Percentiles rank a stretch among this genome's conserved stretches.
These are phyloP conservation scores for Dioszegia crocea DNA, from an alignment of 768 basidiomycete genomes.

Conservation along the genomic window DNA sequence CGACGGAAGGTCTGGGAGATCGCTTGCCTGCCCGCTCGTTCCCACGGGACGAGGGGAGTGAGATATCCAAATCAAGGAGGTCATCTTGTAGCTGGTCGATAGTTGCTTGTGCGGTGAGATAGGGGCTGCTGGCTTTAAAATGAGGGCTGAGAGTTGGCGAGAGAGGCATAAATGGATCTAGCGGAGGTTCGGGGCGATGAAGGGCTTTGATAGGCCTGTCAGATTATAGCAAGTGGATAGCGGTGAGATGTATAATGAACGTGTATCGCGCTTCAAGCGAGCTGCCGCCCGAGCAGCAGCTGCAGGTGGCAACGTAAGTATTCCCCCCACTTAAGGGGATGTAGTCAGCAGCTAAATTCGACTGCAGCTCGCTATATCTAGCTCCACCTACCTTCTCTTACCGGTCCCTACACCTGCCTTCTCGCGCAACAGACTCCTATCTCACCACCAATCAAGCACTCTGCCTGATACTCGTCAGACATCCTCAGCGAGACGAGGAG, in stretches of 20 bases:
- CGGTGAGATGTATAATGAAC: neutral
- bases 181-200: neutral
- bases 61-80: slow-evolving; percentile 9
- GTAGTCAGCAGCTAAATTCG: no score
- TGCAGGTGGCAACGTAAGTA: neutral
- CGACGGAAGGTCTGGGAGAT: neutral
- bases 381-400: no score
- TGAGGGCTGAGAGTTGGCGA: slow-evolving; percentile 11
- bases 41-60: slow-evolving; percentile 8
- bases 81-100: slow-evolving; percentile 12
- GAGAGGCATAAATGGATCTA: neutral
- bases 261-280: neutral
- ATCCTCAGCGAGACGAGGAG: no score
- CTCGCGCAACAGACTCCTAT: neutral
- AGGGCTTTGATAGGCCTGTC: neutral
- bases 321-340: neutral
- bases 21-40: slow-evolving; percentile 8
- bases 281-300: no score
- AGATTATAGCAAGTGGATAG: neutral
- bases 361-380: no score
- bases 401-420: neutral
- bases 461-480: no score
- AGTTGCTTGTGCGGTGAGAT: slow-evolving; percentile 10
- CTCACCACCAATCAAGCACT: no score
- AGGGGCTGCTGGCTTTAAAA: neutral